These are phyloP conservation scores for Beauveria bassiana DNA, from an alignment of 2,329 filamentous ascomycete species.

Conservation along the genomic window DNA sequence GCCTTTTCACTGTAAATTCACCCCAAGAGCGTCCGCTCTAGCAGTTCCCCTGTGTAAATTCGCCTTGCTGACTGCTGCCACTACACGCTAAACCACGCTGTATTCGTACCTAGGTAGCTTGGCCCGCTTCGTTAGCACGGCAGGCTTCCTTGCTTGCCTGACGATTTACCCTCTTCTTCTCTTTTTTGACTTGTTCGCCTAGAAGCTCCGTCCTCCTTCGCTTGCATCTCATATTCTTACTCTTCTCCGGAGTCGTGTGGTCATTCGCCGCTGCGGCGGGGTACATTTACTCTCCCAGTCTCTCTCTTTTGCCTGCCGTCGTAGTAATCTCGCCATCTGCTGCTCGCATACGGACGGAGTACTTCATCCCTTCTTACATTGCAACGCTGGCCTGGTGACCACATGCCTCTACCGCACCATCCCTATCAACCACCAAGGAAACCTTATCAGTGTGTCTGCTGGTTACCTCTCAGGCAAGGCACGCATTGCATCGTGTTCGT, in stretches of 20 bases:
- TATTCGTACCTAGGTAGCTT: no score
- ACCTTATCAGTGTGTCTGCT: conserved; percentile 1
- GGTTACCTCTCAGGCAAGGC: neutral
- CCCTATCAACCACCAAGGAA: neutral
- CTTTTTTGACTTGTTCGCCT: neutral
- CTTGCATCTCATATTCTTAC: neutral
- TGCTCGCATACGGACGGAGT: neutral
- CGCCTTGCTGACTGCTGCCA: no score
- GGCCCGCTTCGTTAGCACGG: neutral
- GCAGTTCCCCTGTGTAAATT: no score
- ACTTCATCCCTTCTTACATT: neutral
- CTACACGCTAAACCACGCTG: no score
- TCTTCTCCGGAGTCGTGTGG: neutral
- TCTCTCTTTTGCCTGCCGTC: neutral
- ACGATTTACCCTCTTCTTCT: neutral
- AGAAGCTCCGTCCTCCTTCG: neutral
- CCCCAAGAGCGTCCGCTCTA: no score
- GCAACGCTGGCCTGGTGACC: conserved; percentile 1
- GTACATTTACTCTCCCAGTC: neutral
- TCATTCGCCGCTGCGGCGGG: neutral
- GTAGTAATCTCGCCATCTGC: neutral
- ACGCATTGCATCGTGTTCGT: neutral
- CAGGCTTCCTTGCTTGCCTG: neutral
- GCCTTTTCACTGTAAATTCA: no score
- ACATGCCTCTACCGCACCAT: neutral